phyloP scores from a whole-genome alignment of 2,329 filamentous ascomycete species.

The Camillea tinctor region DNA sequence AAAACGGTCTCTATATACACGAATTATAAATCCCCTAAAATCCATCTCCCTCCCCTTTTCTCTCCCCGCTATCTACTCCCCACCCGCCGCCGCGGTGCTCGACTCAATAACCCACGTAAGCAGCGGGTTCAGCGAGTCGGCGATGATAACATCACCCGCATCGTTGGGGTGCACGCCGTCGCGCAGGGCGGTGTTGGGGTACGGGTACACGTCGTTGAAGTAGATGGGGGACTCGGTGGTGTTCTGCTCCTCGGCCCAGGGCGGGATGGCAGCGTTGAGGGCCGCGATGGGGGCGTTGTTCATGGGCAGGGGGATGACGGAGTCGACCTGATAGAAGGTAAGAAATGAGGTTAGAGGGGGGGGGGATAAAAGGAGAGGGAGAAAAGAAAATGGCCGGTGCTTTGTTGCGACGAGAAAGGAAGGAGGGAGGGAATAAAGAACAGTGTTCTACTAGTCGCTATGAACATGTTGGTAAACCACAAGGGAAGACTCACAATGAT shows the following conservation, averaged over 20 bases:
- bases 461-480: too few species aligned
- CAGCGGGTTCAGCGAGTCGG: constrained; percentile 31
- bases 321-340: too few species aligned
- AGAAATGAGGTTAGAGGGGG: too few species aligned
- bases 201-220: constrained; percentile 38
- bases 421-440: not conserved
- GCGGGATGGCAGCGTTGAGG: constrained; percentile 38
- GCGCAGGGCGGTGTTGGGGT: constrained; percentile 30
- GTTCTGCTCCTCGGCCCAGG: constrained; percentile 37
- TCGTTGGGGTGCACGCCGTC: constrained; percentile 43
- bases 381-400: too few species aligned
- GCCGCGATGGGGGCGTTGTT: constrained; percentile 28
- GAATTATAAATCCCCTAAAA: too few species aligned
- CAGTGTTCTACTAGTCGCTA: too few species aligned
- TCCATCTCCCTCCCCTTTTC: too few species aligned
- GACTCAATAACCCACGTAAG: constrained; percentile 33
- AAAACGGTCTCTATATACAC: too few species aligned
- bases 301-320: constrained; percentile 38
- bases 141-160: constrained; percentile 36
- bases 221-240: constrained; percentile 39
- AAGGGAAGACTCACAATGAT: constrained; percentile 36
- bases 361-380: not conserved
- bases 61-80: too few species aligned
- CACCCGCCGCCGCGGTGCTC: not conserved
- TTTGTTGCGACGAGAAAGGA: too few species aligned